Evolutionary conservation across 805 yeast genomes (phyloP), one percentile per base, ranked within the genome.

Genomic region (Metschnikowia reukaufii): DNA sequence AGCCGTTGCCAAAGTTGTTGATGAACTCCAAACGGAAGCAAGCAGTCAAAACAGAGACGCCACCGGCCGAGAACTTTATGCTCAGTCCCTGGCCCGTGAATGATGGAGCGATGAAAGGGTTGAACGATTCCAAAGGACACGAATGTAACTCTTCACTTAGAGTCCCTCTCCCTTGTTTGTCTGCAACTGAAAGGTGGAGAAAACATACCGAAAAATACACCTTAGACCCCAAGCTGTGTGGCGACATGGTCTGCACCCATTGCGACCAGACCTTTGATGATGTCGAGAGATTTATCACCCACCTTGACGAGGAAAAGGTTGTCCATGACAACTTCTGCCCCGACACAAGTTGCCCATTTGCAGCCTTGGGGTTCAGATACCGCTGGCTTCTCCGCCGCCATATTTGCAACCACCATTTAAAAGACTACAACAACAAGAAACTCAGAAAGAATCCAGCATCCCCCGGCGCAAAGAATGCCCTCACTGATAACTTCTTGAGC

Each of bases 321-420:
- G 42, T 39, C 17, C 55, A 55, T 23, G 52, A 52, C 16, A 47
- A 47, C 38, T 49, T 52, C 23, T 56, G 59, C 19, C 54, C 57
- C 2, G 59, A 56, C 37, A 40, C 32, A 13, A 23, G 32, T 9
- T 56, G 59, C 34, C 31, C 48, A 6, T 52, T 46, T 36, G 43
- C 50, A 4, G 51, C 47, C 4, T 33, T 51, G 6, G 59, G 59
- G 4, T 56, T 42, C 45, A 36, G 45, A 13, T 43, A 47, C 18
- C 44, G 52, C 23, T 39, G 45, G 51, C 47, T 42, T 18, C 51
- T 56, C 20, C 51, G 59, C 16, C 51, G 59, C 12, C 59, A 56
- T 35, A 47, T 52, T 10, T 46, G 58, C 39, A 50, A 49, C 39
- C 52, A 52, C 21, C 59, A 56, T 35, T 45, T 56, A 39, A 50